Percentiles rank a stretch among this genome's conserved stretches.
These are phyloP conservation scores for Colletotrichum liaoningense DNA, from an alignment of 2,329 filamentous ascomycete genomes.

Conservation along the genomic window DNA sequence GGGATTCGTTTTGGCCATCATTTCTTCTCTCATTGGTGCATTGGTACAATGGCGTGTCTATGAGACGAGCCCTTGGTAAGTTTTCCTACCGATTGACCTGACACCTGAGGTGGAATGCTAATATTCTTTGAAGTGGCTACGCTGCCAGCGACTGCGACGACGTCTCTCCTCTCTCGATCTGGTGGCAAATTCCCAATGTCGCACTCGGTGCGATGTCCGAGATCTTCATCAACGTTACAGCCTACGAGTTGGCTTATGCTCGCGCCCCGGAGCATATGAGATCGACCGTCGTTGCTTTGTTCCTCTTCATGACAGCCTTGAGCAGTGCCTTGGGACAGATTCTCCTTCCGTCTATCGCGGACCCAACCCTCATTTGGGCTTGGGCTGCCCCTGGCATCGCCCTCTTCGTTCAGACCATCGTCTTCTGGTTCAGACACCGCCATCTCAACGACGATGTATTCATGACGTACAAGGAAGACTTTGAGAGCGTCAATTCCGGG, in stretches of 20 bases:
- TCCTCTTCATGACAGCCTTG: slow-evolving; percentile 68
- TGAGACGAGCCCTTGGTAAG: slow-evolving; percentile 59
- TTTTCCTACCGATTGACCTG: neutral
- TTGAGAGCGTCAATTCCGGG: neutral
- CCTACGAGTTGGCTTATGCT: slow-evolving; percentile 75
- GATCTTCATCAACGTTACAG: slow-evolving; percentile 71
- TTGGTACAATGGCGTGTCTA: slow-evolving; percentile 71
- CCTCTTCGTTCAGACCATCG: slow-evolving; percentile 39
- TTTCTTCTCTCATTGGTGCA: slow-evolving; percentile 66
- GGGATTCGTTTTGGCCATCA: slow-evolving; percentile 63
- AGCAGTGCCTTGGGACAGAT: slow-evolving; percentile 62
- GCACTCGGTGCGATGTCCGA: slow-evolving; percentile 64
- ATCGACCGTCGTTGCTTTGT: slow-evolving; percentile 67
- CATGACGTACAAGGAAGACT: slow-evolving; percentile 30
- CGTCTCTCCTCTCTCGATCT: slow-evolving; percentile 60
- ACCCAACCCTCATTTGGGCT: slow-evolving; percentile 47
- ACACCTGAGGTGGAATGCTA: neutral
- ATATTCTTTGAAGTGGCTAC: slow-evolving; percentile 47
- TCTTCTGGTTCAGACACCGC: slow-evolving; percentile 41
- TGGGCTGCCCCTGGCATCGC: slow-evolving; percentile 42
- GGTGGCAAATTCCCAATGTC: slow-evolving; percentile 61
- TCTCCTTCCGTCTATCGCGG: slow-evolving; percentile 52
- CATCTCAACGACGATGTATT: slow-evolving; percentile 39
- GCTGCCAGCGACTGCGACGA: slow-evolving; percentile 52
- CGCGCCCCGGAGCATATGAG: slow-evolving; percentile 76